Base-by-base conservation (phyloP, 345 rosid genomes). In the Pugionium dolabratum region DNA sequence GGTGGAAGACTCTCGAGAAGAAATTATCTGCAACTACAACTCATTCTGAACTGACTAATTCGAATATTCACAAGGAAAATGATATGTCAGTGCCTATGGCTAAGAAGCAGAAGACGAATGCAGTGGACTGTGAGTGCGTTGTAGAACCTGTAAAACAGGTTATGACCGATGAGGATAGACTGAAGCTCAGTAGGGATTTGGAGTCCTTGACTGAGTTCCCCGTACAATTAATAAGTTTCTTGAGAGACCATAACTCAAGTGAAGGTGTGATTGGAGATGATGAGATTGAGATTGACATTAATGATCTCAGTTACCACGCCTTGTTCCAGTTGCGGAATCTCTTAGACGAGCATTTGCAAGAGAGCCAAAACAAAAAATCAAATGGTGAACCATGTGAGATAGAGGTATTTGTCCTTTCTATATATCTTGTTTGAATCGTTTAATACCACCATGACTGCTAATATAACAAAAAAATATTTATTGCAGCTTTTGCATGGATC, bases 231-330 rank as follows among this genome's bases (percentile, higher is more conserved):
- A 62, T 85, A 55, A 82, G 84, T 32, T 86, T 92, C 60, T 81
- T 92, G 11, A 87, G 85, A 77, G 82, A 83, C 75, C 84, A 86
- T 18, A 81, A 84, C 61, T 64, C 70, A 40, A 52, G 73, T 76
- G 85, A 77, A 27, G 88, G 73, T 40, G 81, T 74, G 68, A 62
- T 67, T 18, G 78, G 53, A 9, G 91, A 90, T 50, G 88, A 82
- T 64, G 98, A 92, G 79, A 85, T 92, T 70, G 94, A 90, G 85
- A 84, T 90, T 72, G 97, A 92, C 66, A 85, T 92, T 54, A 84
- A 81, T 78, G 81, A 84, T 55, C 85, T 89, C 5, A 79, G 82
- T 49, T 71, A 83, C 62, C 87, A 81, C 9, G 82, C 88, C 10
- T 69, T 89, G 85, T 86, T 86, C 56, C 73, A 70, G 51, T 68